A percentile compares a stretch with the other conserved stretches of the same genome.
These are phyloP conservation scores for Chaetoceros muelleri DNA, from an alignment of 108 stramenopile genomes.

Conservation along the genomic window DNA sequence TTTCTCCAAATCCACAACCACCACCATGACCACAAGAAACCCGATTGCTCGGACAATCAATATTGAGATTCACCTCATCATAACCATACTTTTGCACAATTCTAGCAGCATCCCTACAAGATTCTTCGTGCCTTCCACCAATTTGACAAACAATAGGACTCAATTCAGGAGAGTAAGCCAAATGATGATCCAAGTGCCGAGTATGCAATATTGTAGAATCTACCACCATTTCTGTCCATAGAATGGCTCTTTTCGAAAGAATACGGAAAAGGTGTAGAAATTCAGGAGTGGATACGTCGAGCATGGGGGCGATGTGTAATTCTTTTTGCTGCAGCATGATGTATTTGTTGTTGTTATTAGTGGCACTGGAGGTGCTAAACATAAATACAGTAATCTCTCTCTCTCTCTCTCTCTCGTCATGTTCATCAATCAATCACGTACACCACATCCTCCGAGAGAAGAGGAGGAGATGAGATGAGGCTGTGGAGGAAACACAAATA, in stretches of 20 bases:
- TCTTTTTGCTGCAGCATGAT: conserved; percentile 41
- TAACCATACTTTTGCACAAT: conserved; percentile 36
- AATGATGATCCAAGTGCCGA: conserved; percentile 16
- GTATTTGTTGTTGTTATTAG: too few species aligned
- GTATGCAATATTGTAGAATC: conserved; percentile 44
- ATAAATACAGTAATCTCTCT: too few species aligned
- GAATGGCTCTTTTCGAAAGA: conserved; percentile 34
- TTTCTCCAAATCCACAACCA: conserved; percentile 30
- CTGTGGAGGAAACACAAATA: too few species aligned
- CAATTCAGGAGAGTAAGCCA: conserved; percentile 31
- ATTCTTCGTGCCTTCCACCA: conserved; percentile 39
- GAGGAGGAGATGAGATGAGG: too few species aligned
- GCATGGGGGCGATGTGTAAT: conserved; percentile 75
- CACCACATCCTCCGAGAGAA: too few species aligned
- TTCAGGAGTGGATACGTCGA: conserved; percentile 55
- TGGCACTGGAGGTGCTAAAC: too few species aligned
- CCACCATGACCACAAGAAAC: conserved; percentile 63
- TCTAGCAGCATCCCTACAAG: conserved; percentile 23
- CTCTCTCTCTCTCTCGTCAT: too few species aligned
- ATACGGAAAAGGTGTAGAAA: conserved; percentile 58
- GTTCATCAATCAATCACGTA: too few species aligned
- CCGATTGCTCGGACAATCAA: conserved; percentile 55
- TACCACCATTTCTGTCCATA: conserved; percentile 74
- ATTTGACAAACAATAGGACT: conserved; percentile 64
- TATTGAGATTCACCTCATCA: conserved; percentile 67